Evolutionary conservation across 257 asterid genomes (phyloP), one percentile per base, ranked within the genome.

Genomic region (Nicotiana undulata): DNA sequence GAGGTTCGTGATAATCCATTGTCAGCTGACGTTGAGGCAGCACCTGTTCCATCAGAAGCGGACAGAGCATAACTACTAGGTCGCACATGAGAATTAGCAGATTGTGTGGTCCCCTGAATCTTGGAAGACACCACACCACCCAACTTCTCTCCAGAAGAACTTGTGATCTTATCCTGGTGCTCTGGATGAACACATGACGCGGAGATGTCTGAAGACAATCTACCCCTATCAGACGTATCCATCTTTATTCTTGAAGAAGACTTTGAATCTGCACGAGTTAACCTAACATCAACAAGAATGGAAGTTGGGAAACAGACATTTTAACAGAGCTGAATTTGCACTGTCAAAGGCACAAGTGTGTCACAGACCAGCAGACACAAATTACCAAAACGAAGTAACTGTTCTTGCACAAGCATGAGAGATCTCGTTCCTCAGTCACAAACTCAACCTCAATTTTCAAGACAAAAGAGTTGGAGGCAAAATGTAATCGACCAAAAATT

Each of bases 1-100:
- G 98, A 94, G 86, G 92, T 92, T 40, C 92, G 85, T 76, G 98
- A 92, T 84, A 92, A 86, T 79, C 97, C 94, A 84, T 88, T 89
- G 82, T 89, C 91, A 78, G 91, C 89, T 87, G 60, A 72, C 1
- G 16, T 72, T 13, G 78, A 49, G 61, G 92, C 82, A 77, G 88
- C 88, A 49, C 93, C 97, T 80, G 92, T 94, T 86, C 89, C 87
- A 66, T 93, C 95, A 26, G 97, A 91, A 53, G 91, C 82, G 72
- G 95, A 90, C 56, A 97, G 90, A 79, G 91, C 87, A 82, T 92
- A 91, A 81, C 93, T 93, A 89, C 91, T 74, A 74, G 78, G 78
- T 26, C 24, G 58, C 40, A 85, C 86, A 65, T 75, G 87, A 67
- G 90, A 83, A 81, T 79, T 82, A 74, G 79, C 86, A 82, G 89